Evolutionary conservation across 1,284 basidiomycete genomes (phyloP), one percentile per base, ranked within the genome.

Genomic region (Cryptococcus jaspeensis): DNA sequence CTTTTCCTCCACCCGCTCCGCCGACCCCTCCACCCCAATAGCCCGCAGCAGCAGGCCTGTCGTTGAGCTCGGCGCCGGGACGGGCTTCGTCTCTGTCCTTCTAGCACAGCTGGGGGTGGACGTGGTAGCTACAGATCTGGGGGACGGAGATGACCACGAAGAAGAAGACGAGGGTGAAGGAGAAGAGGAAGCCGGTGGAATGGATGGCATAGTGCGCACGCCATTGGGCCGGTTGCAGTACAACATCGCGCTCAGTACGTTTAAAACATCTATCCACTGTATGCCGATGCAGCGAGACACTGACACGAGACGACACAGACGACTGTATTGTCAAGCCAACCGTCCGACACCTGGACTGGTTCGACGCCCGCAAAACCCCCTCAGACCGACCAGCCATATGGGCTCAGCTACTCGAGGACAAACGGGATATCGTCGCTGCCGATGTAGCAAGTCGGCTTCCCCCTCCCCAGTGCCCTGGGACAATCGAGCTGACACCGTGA

Each of bases 31-130:
- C 20, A 5, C 37, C 52, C 13, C 23, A 12, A 48, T 3, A 15
- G 22, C 32, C 12, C 11, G 12, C 20, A 47, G 56, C 9, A 55
- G 53, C 4, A 57, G 23, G 8, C 52, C 55, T 11, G 37, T 73
- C 0, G 38, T 79, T 5, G 78, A 79, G 64, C 65, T 78, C 5
- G 77, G 77, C 9, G 68, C 75, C 7, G 78, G 78, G 1, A 75
- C 75, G 11, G 78, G 77, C 0, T 75, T 78, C 54, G 59, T 79
- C 7, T 73, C 72, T 0, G 64, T 70, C 37, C 61, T 78, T 13
- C 60, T 77, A 2, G 64, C 68, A 5, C 71, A 74, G 52, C 50
- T 69, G 0, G 72, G 69, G 0, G 41, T 53, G 7, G 44, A 56
- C 15, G 65, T 74, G 5, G 63, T 69, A 15, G 63, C 69, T 9